Evolutionary conservation across 2,329 filamentous ascomycete species (phyloP).

Genomic region (Graphilbum sp.): DNA sequence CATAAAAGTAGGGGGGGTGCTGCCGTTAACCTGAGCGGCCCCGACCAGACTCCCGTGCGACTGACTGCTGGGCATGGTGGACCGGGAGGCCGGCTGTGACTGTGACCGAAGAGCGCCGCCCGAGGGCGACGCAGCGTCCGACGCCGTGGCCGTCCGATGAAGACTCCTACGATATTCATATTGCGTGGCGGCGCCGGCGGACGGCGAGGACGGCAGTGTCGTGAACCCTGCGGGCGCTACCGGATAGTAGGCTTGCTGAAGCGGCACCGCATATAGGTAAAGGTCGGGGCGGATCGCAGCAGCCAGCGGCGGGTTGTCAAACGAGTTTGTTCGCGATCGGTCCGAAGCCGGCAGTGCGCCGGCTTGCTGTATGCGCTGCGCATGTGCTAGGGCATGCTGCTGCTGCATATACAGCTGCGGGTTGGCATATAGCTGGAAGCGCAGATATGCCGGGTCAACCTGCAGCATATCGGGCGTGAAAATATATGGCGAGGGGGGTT

Average conservation of each 20-base stretch:
- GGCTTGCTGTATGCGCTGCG: conserved; percentile 25
- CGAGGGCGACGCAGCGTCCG: conserved; percentile 30
- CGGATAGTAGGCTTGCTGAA: conserved; percentile 17
- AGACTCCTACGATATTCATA: conserved; percentile 41
- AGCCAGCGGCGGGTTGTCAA: conserved; percentile 44
- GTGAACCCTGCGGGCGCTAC: conserved; percentile 20
- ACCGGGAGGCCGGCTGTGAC: conserved; percentile 45
- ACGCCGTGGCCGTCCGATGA: conserved; percentile 34
- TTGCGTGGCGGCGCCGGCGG: conserved; percentile 19
- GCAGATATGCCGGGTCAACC: conserved; percentile 17
- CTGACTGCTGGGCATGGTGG: conserved; percentile 17
- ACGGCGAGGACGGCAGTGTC: conserved; percentile 40
- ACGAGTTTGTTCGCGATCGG: conserved; percentile 44
- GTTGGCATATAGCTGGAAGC: conserved; percentile 30
- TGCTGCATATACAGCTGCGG: conserved; percentile 27
- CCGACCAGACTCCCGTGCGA: conserved; percentile 6
- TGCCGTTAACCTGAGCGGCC: conserved; percentile 11
- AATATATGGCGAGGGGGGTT: conserved; percentile 22
- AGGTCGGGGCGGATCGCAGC: conserved; percentile 40
- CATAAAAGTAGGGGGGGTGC: conserved; percentile 17
- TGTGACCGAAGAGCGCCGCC: conserved; percentile 45
- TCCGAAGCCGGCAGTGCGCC: conserved; percentile 22
- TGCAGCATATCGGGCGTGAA: conserved; percentile 18
- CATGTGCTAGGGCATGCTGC: conserved; percentile 23
- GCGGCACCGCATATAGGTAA: conserved; percentile 31